Conservation (phyloP, 2,329 filamentous ascomycete species). For the Tolypocladium paradoxum region DNA sequence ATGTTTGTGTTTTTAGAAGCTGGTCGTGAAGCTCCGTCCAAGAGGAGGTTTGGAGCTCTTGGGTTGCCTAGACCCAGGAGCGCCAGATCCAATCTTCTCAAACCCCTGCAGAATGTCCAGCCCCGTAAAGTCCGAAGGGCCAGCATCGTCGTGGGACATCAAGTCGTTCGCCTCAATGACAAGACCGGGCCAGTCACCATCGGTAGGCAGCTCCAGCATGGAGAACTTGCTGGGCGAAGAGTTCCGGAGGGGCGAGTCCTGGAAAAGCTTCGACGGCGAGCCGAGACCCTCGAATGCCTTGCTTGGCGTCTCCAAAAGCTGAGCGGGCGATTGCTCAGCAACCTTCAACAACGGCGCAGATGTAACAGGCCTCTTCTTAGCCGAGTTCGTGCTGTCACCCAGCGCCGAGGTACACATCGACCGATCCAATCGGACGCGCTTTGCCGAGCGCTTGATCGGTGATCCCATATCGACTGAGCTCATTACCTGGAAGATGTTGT, state of each 20-base stretch:
- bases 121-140: constrained; percentile 44
- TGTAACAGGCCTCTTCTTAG: constrained; percentile 38
- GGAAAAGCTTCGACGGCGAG: constrained; percentile 43
- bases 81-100: constrained; percentile 55
- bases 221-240: constrained; percentile 42
- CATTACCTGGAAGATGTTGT: constrained; percentile 24
- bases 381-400: constrained; percentile 46
- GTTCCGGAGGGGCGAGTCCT: constrained; percentile 21
- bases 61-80: constrained; percentile 19
- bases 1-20: constrained; percentile 15
- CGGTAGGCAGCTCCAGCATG: constrained; percentile 22
- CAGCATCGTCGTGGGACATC: constrained; percentile 33
- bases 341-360: constrained; percentile 41
- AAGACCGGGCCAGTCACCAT: constrained; percentile 27
- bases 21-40: constrained; percentile 20
- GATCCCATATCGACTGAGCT: constrained; percentile 46
- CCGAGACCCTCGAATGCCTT: constrained; percentile 44
- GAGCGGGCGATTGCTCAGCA: constrained; percentile 26
- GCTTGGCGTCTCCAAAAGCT: constrained; percentile 43
- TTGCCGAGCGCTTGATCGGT: constrained; percentile 53
- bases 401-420: constrained; percentile 52
- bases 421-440: constrained; percentile 51
- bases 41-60: constrained; percentile 16
- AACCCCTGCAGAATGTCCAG: constrained; percentile 69
- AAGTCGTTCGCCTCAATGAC: constrained; percentile 29